Conservation (phyloP, 164 flowering plant species). For the Vitis amurensis region DNA sequence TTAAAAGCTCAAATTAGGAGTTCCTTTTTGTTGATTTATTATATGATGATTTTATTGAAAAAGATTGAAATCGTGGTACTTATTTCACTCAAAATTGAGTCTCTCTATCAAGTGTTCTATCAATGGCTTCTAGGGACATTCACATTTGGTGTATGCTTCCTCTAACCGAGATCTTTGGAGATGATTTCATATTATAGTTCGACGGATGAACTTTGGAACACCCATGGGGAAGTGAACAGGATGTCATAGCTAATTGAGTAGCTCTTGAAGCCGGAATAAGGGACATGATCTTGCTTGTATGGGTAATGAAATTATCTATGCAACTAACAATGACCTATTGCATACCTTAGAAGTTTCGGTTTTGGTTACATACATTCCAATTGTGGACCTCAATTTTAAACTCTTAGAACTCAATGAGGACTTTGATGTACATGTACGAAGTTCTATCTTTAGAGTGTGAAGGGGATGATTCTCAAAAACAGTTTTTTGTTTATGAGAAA, state of each 20-base stretch:
- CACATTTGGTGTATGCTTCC: conserved; percentile 5
- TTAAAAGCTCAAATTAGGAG: no score
- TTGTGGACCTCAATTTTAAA: no score
- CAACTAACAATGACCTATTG: not conserved
- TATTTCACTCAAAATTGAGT: conserved; percentile 1
- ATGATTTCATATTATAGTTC: conserved; percentile 3
- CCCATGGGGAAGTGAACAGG: conserved; percentile 10
- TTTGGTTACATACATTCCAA: no score
- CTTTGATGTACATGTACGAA: no score
- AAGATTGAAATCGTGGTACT: no score
- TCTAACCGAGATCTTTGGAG: not conserved
- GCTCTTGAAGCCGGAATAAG: conserved; percentile 12
- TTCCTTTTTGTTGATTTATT: no score
- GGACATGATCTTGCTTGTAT: conserved; percentile 10
- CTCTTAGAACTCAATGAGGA: no score
- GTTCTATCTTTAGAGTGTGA: no score
- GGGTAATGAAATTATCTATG: not conserved
- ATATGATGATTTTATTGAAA: no score
- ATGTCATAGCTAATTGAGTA: not conserved
- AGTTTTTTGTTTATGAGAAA: no score
- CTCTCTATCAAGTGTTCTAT: not conserved
- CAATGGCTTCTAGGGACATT: not conserved
- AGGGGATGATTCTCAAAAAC: no score
- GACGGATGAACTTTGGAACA: not conserved
- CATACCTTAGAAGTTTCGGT: no score